Evolutionary conservation across 352 stramenopile genomes (phyloP), one percentile per base, ranked within the genome.

Genomic region (Blastocystis sp.): DNA sequence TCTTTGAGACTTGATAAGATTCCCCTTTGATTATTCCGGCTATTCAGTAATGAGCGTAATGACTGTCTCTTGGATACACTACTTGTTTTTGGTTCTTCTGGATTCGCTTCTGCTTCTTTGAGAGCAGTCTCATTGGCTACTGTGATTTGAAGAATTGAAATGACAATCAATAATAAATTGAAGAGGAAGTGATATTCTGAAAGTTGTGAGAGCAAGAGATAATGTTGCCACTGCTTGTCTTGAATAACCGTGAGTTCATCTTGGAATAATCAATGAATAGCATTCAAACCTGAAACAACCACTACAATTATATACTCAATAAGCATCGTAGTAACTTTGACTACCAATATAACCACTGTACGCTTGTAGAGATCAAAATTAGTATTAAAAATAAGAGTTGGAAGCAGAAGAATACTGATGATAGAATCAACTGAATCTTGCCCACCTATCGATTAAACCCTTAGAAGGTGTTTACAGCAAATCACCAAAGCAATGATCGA

Each of bases 101-200:
- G 40, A 9, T 48, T 48, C 40, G 40, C 40, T 48, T 48, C 56
- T 62, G 56, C 56, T n/a, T 62, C 56, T 78, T 53, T 33, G 66
- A 42, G 17, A 6, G 66, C n/a, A 22, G 53, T 54, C 30, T 84
- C 73, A 64, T 84, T 68, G 9, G 73, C 24, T 13, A 84, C 73
- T 17, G 73, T 57, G 6, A 84, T 84, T 24, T 84, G 73, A 30
- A 84, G 73, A 22, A 60, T 64, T 1, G 73, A 84, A 24, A 84
- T 68, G 56, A 84, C 42, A 24, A 84, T 66, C n/a, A 84, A 37
- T 7, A 84, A 35, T 9, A 84, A 68, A 44, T 84, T 84, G 48
- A 84, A 84, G n/a, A 84, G 73, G 56, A 84, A 84, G 15, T 84
- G 53, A 44, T 84, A 84, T 42, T 66, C 48, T 13, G 73, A 84